phyloP scores from a whole-genome alignment of 2,329 filamentous ascomycete species.

The Hypocreales sp. region DNA sequence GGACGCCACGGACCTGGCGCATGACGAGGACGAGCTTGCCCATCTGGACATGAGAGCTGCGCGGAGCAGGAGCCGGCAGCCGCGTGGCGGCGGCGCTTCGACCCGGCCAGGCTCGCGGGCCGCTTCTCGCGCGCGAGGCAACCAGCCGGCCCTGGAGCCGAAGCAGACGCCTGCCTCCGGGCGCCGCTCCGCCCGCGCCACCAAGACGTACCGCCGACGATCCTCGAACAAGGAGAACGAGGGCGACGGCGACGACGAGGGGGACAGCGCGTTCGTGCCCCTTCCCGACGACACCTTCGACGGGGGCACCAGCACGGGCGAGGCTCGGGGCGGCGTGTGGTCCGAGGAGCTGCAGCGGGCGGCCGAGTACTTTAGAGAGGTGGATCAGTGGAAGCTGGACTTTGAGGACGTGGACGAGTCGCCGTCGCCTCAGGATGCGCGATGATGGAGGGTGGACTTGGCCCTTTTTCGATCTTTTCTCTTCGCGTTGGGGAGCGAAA shows the following conservation, averaged over 20 bases:
- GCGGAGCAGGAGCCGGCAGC: conserved; percentile 18
- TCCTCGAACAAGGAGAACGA: conserved; percentile 46
- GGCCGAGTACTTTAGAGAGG: conserved; percentile 49
- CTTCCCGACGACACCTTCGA: conserved; percentile 30
- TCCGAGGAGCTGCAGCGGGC: conserved; percentile 42
- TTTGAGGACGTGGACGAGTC: conserved; percentile 47
- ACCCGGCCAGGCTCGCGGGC: conserved; percentile 10
- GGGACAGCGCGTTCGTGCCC: conserved; percentile 24
- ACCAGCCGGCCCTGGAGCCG: conserved; percentile 9
- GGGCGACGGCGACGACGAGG: conserved; percentile 17
- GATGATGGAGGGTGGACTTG: conserved; percentile 15
- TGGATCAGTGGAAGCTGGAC: conserved; percentile 52
- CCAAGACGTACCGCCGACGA: conserved; percentile 31
- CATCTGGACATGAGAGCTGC: conserved; percentile 22
- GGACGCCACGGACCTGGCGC: conserved; percentile 29
- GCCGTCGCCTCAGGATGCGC: conserved; percentile 35
- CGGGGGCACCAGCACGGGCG: conserved; percentile 10
- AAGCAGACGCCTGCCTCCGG: conserved; percentile 8
- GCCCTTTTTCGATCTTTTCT: not conserved
- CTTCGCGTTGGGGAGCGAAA: conserved; percentile 1
- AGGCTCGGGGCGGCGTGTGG: conserved; percentile 18
- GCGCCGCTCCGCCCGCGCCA: conserved; percentile 10
- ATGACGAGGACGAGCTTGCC: conserved; percentile 42
- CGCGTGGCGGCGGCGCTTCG: conserved; percentile 12
- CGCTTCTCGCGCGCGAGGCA: conserved; percentile 3